Conservation (phyloP, 805 yeast species). For the Henningerozyma blattae region DNA sequence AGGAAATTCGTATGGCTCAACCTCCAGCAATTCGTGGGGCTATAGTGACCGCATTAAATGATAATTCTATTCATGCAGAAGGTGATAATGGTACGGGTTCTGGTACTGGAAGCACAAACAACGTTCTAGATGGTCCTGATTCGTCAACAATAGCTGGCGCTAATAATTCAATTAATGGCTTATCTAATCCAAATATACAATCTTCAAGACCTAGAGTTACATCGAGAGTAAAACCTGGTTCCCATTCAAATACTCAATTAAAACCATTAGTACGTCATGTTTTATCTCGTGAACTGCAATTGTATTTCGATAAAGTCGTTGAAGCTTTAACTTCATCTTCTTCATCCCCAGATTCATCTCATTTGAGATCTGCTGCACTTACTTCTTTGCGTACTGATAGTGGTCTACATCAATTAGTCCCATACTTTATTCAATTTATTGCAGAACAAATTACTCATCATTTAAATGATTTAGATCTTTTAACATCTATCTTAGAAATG, state of each 20-base stretch:
- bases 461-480: conserved; percentile 53
- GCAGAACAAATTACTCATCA: conserved; percentile 92
- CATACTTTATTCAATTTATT: conserved; percentile 89
- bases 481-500: conserved; percentile 81
- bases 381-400: conserved; percentile 82
- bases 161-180: conserved; percentile 1
- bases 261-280: conserved; percentile 93
- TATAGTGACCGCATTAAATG: conserved; percentile 49
- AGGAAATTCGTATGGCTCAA: conserved; percentile 57
- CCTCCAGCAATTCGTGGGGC: conserved; percentile 81
- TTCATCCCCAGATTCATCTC: conserved; percentile 28
- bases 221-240: conserved; percentile 27
- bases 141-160: conserved; percentile 5
- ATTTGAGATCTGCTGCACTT: conserved; percentile 66
- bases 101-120: conserved; percentile 14
- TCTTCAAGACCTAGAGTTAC: conserved; percentile 15
- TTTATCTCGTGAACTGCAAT: conserved; percentile 82
- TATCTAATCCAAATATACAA: conserved; percentile 13
- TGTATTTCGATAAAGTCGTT: conserved; percentile 84
- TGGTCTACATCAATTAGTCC: conserved; percentile 92
- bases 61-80: conserved; percentile 31
- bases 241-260: conserved; percentile 45
- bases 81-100: too few relatives aligned
- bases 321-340: conserved; percentile 57
- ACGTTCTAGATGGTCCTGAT: too few relatives aligned